These are phyloP conservation scores for Vigna trinervia DNA, from an alignment of 306 rosid species.

Conservation along the genomic window DNA sequence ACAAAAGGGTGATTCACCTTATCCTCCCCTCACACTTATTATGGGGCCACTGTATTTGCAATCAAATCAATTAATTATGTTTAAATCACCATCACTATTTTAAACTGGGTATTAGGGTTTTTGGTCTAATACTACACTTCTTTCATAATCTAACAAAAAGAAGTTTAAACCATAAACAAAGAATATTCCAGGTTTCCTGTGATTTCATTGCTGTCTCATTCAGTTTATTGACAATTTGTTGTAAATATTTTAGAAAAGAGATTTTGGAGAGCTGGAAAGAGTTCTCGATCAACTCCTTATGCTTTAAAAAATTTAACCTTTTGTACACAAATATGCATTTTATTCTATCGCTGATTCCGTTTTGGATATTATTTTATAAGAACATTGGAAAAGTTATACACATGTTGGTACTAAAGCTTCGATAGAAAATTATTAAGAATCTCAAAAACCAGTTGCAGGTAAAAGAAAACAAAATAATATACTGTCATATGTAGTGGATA, in stretches of 20 bases:
- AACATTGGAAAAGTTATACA: background rate
- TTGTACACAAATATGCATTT: background rate
- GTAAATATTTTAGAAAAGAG: background rate
- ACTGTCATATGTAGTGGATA: too few species aligned
- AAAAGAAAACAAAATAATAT: background rate
- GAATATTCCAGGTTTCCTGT: conserved; percentile 23
- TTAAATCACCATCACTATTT: background rate
- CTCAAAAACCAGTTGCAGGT: background rate
- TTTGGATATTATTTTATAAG: background rate
- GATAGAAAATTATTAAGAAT: background rate
- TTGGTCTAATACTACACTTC: background rate
- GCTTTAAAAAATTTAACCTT: background rate
- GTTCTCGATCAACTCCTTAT: background rate
- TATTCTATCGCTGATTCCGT: background rate
- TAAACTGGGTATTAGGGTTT: background rate
- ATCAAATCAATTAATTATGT: conserved; percentile 3
- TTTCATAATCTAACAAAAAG: conserved; percentile 11
- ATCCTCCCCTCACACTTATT: conserved; percentile 26
- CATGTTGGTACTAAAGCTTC: background rate
- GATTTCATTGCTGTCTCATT: conserved; percentile 27
- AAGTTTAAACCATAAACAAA: conserved; percentile 9
- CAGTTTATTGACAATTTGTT: background rate
- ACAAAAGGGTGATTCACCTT: conserved; percentile 7
- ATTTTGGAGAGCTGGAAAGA: background rate
- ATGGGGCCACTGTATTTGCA: conserved; percentile 13